Evolutionary conservation across 2,329 filamentous ascomycete genomes (phyloP), one percentile per base, ranked within the genome.

Genomic region (Paecilomyces variotii): DNA sequence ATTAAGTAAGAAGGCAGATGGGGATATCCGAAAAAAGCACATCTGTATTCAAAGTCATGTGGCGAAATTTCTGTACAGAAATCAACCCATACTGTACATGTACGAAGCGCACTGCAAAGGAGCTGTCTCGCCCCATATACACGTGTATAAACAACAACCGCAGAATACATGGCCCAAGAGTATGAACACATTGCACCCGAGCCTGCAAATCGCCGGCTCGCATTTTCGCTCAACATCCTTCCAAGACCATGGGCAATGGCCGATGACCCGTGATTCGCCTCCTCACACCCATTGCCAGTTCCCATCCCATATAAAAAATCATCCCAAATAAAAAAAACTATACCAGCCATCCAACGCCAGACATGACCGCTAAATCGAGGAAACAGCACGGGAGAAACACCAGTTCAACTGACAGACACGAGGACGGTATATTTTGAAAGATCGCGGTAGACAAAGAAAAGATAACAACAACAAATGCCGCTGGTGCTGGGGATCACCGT

Each of bases 341-440:
- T 60, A 57, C 62, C 59, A 51, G 57, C 64, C 63, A 61, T 59
- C 58, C 53, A 59, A 68, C 67, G 66, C 67, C 67, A 61, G 56
- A 64, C 66, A 61, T 63, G 61, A 63, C 65, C 69, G 68, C 69
- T 71, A 68, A 70, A 65, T 63, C 54, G 52, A 57, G 49, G 53
- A 53, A 56, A 53, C 54, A 59, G 57, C 57, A 59, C 27, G 39
- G 24, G 30, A 55, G 26, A 32, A 57, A 19, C 19, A 34, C n/a
- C 39, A 45, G 39, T n/a, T 19, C 39, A 45, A 58, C 39, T 49
- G 39, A 45, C 49, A 35, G 50, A 53, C 28, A 51, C 27, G 34
- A 27, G 45, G 30, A 50, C 26, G 55, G 52, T 53, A 39, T 55
- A 60, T 19, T 54, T 54, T 52, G 25, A 19, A 14, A 54, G 51